A percentile compares a stretch with the other conserved stretches of the same genome.
Evolutionary conservation across 352 stramenopile species (phyloP).

Genomic region (Lagenidium giganteum): DNA sequence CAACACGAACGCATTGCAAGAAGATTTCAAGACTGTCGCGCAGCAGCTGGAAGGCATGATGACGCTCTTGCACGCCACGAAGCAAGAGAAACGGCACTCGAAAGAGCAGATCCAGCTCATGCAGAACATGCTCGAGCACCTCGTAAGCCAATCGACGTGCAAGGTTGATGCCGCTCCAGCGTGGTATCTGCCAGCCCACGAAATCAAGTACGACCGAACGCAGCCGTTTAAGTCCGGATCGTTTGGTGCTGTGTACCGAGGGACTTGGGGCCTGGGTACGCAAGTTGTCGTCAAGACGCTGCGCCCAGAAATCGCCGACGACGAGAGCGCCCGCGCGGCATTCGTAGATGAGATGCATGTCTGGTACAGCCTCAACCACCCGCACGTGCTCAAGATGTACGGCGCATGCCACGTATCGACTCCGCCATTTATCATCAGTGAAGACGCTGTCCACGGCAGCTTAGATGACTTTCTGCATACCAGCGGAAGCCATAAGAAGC

Average conservation of each 20-base stretch:
- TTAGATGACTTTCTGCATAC: slow-evolving; percentile 1
- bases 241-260: slow-evolving; percentile 1
- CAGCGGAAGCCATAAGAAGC: slow-evolving; percentile 1
- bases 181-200: not conserved
- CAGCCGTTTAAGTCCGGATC: not conserved
- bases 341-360: slow-evolving; percentile 14
- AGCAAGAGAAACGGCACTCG: slow-evolving; percentile 1
- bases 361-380: slow-evolving; percentile 20
- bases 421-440: slow-evolving; percentile 16
- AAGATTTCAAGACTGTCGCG: slow-evolving; percentile 11
- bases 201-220: not conserved
- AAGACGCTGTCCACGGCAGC: slow-evolving; percentile 14
- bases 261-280: not conserved
- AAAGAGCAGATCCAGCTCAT: slow-evolving; percentile 9
- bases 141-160: slow-evolving; percentile 6
- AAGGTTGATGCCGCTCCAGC: not conserved
- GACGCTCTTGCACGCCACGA: slow-evolving; percentile 11
- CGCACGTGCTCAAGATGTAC: slow-evolving; percentile 17
- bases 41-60: slow-evolving; percentile 16
- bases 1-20: slow-evolving; percentile 13
- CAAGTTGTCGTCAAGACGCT: slow-evolving; percentile 4
- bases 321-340: not conserved
- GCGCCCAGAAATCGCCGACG: slow-evolving; percentile 5
- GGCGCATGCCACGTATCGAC: slow-evolving; percentile 20
- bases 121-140: not conserved